Evolutionary conservation across 495 filamentous ascomycete species (phyloP), one percentile per base, ranked within the genome.

Genomic region (Thozetella sp.): DNA sequence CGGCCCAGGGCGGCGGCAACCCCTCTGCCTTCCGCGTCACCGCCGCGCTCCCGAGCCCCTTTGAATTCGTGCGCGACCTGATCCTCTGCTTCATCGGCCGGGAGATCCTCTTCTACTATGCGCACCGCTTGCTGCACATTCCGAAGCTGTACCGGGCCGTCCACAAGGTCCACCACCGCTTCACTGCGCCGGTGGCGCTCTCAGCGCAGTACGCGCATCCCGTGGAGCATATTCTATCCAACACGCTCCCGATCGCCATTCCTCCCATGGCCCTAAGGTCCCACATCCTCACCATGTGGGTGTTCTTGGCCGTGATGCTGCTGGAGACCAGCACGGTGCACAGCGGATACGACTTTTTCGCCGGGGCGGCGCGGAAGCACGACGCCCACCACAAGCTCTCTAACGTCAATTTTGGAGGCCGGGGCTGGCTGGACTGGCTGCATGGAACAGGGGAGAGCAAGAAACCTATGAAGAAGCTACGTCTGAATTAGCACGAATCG

Each of bases 141-240:
- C 81, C 75, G 0, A 57, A 40, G 3, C 55, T 87, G 12, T 87
- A 85, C 70, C 64, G 62, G 22, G 62, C 56, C 6, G 77, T 88
- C 52, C 86, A 88, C 71, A 85, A 84, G 54, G 64, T 71, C 25
- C 86, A 88, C 60, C 85, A 88, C 67, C 65, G 70, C 19, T 87
- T 86, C 68, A 85, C 80, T 0, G 81, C 85, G 0, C 86, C 84
- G 0, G 78, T 86, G n/a, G 80, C 83, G 0, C 67, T 88, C 9
- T 75, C 85, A 0, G 80, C 83, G 1, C 81, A 87, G 56, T 88
- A 83, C 53, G 80, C 84, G 0, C 83, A 86, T 59, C 85, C 84
- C 0, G 48, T 85, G 19, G 86, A 87, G 70, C 81, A 86, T 56
- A 59, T 87, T 4, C 53, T 86, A 19, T 80, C 83, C 15, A 85